Base-by-base conservation (phyloP, 805 yeast genomes). In the Starmerella ratchasimensis region DNA sequence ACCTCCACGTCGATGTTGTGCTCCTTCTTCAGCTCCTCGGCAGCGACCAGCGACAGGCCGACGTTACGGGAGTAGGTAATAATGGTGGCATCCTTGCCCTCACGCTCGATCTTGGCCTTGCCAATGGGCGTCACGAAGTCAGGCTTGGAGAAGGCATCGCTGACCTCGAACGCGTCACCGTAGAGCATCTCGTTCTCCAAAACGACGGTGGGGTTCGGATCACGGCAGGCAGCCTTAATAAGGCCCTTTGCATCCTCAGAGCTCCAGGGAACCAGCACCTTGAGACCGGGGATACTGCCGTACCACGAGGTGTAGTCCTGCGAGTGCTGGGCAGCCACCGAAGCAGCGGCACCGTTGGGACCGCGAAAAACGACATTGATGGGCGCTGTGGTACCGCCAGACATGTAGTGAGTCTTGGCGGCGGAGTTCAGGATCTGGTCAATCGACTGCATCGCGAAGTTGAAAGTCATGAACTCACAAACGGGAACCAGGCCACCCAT, bases 321-420 rank as follows among this genome's bases (percentile, higher is more conserved):
- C 20, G 98, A 90, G 68, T 90, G 99, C 67, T 90, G 99, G 42
- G 99, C 99, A 54, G 74, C 99, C 52, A 90, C 98, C 74, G 97
- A 97, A 34, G 96, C 96, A 52, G 98, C 95, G 34, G 98, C 95
- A 65, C 98, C 99, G 64, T 90, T 90, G 45, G 99, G 97, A 56
- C 99, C 99, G 67, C 99, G 79, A 72, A 90, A 90, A 38, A 94
- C 86, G 58, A 88, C 82, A 65, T 82, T 86, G 71, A 96, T 86
- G 46, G 88, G 88, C 27, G 38, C 41, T 65, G 86, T 95, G 47
- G 76, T 80, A 70, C 99, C 99, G 62, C 99, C 99, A 47, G 95
- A 82, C 99, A 90, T 90, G 70, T 90, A 90, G 64, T 76, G 83
- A 35, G 98, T 90, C 72, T 88, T 90, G 47, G 97, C 99, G 37